phyloP scores from a whole-genome alignment of 2,329 filamentous ascomycete genomes.

The Acrocalymma vagum region DNA sequence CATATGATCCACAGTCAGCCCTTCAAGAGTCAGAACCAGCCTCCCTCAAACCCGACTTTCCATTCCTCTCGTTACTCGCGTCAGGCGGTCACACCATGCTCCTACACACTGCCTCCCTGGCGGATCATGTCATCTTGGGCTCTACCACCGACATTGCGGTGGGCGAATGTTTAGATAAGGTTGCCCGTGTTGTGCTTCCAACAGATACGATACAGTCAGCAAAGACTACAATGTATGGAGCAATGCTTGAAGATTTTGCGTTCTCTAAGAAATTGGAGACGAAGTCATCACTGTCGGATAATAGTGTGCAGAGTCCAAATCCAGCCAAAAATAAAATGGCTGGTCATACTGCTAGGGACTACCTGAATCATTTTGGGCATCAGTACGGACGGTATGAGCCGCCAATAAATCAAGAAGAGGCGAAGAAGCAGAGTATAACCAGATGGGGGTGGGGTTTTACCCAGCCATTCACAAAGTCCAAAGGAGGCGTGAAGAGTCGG shows the following conservation, averaged over 20 bases:
- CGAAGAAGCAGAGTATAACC: constrained; percentile 56
- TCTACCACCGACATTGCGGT: constrained; percentile 82
- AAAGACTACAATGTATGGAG: constrained; percentile 79
- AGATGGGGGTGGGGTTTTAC: constrained; percentile 73
- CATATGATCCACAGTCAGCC: constrained; percentile 4
- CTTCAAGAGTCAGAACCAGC: constrained; percentile 8
- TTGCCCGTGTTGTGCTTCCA: constrained; percentile 79
- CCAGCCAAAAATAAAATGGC: no score
- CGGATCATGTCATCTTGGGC: constrained; percentile 76
- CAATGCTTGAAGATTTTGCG: constrained; percentile 82
- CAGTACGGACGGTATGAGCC: constrained; percentile 64
- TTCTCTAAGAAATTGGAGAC: constrained; percentile 54
- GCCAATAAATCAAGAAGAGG: constrained; percentile 67
- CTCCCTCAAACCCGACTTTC: constrained; percentile 67
- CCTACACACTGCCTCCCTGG: constrained; percentile 74
- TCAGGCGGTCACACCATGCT: constrained; percentile 94
- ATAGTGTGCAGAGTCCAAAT: no score
- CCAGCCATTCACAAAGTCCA: constrained; percentile 68
- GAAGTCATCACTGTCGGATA: neutral
- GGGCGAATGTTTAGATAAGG: constrained; percentile 90
- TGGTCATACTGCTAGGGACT: constrained; percentile 27
- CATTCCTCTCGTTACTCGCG: constrained; percentile 87
- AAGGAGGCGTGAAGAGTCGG: constrained; percentile 40
- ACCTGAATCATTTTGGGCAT: constrained; percentile 20
- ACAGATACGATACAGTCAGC: constrained; percentile 60